These are phyloP conservation scores for Plicaturopsis crispa DNA, from an alignment of 768 basidiomycete genomes.

Conservation along the genomic window DNA sequence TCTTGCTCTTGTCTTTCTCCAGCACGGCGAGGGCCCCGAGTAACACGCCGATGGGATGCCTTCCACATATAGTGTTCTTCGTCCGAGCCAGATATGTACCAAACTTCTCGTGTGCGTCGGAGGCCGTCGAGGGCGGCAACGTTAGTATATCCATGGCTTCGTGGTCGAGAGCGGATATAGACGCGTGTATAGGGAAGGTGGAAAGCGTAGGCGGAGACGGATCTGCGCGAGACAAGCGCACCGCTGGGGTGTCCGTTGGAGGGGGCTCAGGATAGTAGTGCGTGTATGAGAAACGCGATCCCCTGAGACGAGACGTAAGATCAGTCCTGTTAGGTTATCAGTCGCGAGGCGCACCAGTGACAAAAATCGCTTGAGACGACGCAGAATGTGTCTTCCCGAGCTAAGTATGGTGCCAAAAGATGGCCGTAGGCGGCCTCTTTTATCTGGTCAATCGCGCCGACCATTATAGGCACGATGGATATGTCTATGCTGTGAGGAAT, in stretches of 20 bases:
- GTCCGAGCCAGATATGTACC: constrained; percentile 61
- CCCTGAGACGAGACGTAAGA: constrained; percentile 40
- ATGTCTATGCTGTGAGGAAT: constrained; percentile 62
- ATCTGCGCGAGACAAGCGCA: constrained; percentile 40
- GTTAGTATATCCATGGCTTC: constrained; percentile 76
- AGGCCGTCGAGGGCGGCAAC: constrained; percentile 43
- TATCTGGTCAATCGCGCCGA: constrained; percentile 64
- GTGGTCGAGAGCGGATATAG: constrained; percentile 79
- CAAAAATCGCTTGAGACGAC: constrained; percentile 97
- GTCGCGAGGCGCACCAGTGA: constrained; percentile 61
- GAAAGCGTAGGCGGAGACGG: constrained; percentile 27
- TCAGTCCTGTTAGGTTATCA: background rate
- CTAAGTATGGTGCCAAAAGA: constrained; percentile 76
- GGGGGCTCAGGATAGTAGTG: constrained; percentile 71
- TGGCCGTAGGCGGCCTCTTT: constrained; percentile 59
- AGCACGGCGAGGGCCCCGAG: constrained; percentile 66
- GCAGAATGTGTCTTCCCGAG: constrained; percentile 72
- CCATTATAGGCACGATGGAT: constrained; percentile 80
- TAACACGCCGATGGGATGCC: constrained; percentile 92
- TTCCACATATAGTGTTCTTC: constrained; percentile 94
- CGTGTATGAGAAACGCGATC: constrained; percentile 79
- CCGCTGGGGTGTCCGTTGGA: constrained; percentile 34
- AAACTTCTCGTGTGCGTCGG: constrained; percentile 54
- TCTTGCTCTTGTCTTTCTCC: constrained; percentile 28
- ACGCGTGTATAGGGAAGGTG: constrained; percentile 67